Evolutionary conservation across 495 filamentous ascomycete species (phyloP).

Genomic region (Xylaria intraflava): DNA sequence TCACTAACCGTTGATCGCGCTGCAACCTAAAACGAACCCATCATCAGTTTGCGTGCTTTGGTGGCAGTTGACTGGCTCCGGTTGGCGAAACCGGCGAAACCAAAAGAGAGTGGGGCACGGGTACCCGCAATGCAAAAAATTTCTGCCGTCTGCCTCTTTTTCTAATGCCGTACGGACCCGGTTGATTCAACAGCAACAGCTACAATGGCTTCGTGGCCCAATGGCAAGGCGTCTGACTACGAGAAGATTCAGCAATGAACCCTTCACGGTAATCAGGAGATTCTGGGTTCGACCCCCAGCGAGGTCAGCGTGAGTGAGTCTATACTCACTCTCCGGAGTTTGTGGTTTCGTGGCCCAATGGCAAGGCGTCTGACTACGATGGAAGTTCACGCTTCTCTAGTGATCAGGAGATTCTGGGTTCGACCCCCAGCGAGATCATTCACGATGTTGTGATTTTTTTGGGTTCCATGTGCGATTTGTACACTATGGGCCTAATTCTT

Average conservation of each 20-base stretch:
- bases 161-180: background rate
- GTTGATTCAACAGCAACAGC: background rate
- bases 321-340: background rate
- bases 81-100: no score
- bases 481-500: no score
- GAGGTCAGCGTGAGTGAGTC: background rate
- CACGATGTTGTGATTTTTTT: no score
- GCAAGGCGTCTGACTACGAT: no score
- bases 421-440: constrained; percentile 5
- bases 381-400: no score
- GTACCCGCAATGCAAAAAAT: no score
- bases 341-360: constrained; percentile 7
- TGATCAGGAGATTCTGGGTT: constrained; percentile 5
- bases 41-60: no score
- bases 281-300: constrained; percentile 6
- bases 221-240: constrained; percentile 11
- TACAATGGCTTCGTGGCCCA: constrained; percentile 8
- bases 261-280: constrained; percentile 4
- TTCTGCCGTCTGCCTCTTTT: background rate
- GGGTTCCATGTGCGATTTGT: no score
- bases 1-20: no score
- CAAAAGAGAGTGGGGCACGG: no score
- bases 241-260: constrained; percentile 4
- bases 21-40: no score
- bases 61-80: no score